A percentile compares a stretch with the other conserved stretches of the same genome.
These are phyloP conservation scores for Paecilomyces sp. DNA, from an alignment of 2,329 filamentous ascomycete genomes.

Conservation along the genomic window DNA sequence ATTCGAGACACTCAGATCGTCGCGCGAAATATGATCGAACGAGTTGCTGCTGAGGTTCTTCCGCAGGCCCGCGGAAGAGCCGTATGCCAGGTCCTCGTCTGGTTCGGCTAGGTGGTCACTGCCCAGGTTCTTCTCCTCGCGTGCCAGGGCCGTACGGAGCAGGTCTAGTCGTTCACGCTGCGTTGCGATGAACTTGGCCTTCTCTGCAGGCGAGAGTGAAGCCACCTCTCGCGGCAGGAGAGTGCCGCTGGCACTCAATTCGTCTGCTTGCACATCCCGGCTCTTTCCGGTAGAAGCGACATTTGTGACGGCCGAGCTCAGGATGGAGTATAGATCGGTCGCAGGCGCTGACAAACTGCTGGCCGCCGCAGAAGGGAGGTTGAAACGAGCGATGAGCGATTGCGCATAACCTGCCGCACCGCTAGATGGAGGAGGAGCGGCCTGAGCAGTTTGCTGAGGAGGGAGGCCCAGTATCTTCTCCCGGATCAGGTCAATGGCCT, in stretches of 20 bases:
- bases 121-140: constrained; percentile 61
- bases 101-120: constrained; percentile 19
- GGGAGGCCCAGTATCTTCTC: constrained; percentile 74
- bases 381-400: constrained; percentile 76
- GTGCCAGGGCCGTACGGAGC: constrained; percentile 70
- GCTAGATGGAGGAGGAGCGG: constrained; percentile 32
- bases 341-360: constrained; percentile 36
- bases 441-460: constrained; percentile 47
- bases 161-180: constrained; percentile 72
- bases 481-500: constrained; percentile 63
- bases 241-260: constrained; percentile 51
- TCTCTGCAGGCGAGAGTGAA: constrained; percentile 54
- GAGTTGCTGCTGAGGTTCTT: constrained; percentile 82
- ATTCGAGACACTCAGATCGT: constrained; percentile 38
- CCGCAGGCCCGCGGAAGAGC: constrained; percentile 43
- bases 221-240: constrained; percentile 66
- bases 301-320: constrained; percentile 66
- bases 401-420: constrained; percentile 60
- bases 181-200: constrained; percentile 65
- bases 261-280: constrained; percentile 36
- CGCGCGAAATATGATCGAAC: constrained; percentile 81
- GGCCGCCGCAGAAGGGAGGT: constrained; percentile 61
- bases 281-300: constrained; percentile 41
- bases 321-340: constrained; percentile 68
- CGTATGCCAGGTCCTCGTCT: constrained; percentile 35